These are phyloP conservation scores for Kwoniella dejecticola DNA, from an alignment of 768 basidiomycete species.

Conservation along the genomic window DNA sequence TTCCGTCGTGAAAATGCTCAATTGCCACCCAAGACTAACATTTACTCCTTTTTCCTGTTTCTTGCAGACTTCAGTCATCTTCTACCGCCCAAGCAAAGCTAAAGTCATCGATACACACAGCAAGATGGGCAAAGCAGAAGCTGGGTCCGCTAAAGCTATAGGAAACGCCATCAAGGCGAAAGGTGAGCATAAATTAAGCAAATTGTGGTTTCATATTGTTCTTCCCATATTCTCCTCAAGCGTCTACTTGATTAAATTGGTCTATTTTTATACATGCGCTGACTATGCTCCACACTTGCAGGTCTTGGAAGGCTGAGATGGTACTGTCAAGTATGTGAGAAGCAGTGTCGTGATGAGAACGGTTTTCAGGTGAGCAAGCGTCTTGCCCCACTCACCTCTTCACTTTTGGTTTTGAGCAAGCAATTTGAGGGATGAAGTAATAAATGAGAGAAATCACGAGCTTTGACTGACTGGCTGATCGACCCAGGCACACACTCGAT, in stretches of 20 bases:
- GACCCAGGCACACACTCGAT: slow-evolving; percentile 37
- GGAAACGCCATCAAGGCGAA: slow-evolving; percentile 95
- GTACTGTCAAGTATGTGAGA: slow-evolving; percentile 99
- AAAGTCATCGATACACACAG: too few species aligned
- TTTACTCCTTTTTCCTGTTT: too few species aligned
- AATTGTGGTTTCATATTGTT: too few species aligned
- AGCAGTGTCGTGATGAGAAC: slow-evolving; percentile 96
- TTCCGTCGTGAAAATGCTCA: neutral
- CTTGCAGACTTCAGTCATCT: too few species aligned
- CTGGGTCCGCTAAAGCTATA: slow-evolving; percentile 55
- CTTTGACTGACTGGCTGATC: too few species aligned
- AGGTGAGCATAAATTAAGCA: too few species aligned
- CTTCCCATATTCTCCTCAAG: neutral
- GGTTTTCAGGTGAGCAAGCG: slow-evolving; percentile 65
- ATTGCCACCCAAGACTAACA: slow-evolving; percentile 16
- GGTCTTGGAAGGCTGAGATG: slow-evolving; percentile 88
- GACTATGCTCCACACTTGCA: neutral
- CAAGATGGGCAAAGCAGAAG: slow-evolving; percentile 55
- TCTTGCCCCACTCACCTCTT: too few species aligned
- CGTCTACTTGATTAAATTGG: too few species aligned
- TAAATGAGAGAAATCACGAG: neutral
- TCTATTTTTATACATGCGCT: too few species aligned
- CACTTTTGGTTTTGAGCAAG: too few species aligned
- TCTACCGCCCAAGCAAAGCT: too few species aligned
- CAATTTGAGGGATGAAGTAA: too few species aligned